These are phyloP conservation scores for Circinella minor DNA, from an alignment of 371 early-diverging fungal species.

Conservation along the genomic window DNA sequence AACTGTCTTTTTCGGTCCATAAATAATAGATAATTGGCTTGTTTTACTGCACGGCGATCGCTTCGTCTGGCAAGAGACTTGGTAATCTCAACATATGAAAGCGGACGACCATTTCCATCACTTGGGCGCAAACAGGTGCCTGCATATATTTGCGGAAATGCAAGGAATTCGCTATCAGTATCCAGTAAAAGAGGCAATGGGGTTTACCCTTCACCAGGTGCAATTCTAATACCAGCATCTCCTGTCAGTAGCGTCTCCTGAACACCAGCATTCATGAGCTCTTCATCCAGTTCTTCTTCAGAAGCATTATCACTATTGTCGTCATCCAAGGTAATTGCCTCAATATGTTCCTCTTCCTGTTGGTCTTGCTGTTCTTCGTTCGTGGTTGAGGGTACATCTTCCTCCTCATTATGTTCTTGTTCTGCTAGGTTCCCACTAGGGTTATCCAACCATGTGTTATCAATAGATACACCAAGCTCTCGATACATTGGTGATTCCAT, in stretches of 20 bases:
- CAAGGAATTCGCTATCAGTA: conserved; percentile 7
- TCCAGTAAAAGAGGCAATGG: conserved; percentile 6
- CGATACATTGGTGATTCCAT: conserved; percentile 1
- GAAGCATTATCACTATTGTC: too few relatives aligned
- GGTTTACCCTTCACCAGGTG: conserved; percentile 6
- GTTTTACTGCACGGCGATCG: not conserved
- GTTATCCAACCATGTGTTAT: conserved; percentile 7
- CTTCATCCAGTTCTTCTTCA: conserved; percentile 5
- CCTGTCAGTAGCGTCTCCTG: conserved; percentile 5
- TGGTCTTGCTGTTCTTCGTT: too few relatives aligned
- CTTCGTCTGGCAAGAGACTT: not conserved
- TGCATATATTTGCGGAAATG: not conserved
- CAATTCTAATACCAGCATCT: not conserved
- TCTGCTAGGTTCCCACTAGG: not conserved
- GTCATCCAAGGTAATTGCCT: too few relatives aligned
- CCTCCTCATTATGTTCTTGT: too few relatives aligned
- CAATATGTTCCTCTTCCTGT: too few relatives aligned
- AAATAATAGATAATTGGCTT: not conserved
- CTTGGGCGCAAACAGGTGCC: not conserved
- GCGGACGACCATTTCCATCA: not conserved
- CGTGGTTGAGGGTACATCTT: too few relatives aligned
- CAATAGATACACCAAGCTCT: conserved; percentile 8
- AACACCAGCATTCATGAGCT: conserved; percentile 4
- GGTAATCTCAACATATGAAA: not conserved
- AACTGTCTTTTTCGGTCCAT: not conserved